These are phyloP conservation scores for Penicillium sp. DNA, from an alignment of 2,329 filamentous ascomycete species.

Conservation along the genomic window DNA sequence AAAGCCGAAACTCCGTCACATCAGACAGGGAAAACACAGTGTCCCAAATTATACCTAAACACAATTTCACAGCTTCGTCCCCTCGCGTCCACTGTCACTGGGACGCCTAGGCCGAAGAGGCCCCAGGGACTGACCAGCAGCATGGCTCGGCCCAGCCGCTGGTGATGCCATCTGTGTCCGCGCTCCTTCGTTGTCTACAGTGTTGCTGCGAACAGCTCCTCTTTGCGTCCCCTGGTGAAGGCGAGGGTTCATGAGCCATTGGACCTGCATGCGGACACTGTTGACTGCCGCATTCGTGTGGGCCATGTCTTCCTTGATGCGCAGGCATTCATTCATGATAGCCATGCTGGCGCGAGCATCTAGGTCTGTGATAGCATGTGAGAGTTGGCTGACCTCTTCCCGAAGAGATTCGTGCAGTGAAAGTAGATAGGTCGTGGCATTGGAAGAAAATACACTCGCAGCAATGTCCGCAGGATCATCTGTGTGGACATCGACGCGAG, in stretches of 20 bases:
- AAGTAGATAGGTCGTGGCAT: conserved; percentile 56
- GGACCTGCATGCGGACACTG: conserved; percentile 59
- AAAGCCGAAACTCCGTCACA: background rate
- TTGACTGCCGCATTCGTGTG: conserved; percentile 60
- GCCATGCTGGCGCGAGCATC: conserved; percentile 62
- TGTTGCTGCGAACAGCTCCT: conserved; percentile 21
- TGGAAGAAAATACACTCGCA: conserved; percentile 34
- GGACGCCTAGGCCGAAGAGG: conserved; percentile 33
- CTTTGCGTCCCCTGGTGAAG: conserved; percentile 45
- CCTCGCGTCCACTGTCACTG: conserved; percentile 43
- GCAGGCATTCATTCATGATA: conserved; percentile 61
- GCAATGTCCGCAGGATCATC: conserved; percentile 19
- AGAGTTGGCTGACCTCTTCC: conserved; percentile 57
- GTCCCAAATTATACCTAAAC: background rate
- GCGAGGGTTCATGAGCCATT: conserved; percentile 60
- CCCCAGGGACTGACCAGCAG: conserved; percentile 21
- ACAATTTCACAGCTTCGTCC: conserved; percentile 35
- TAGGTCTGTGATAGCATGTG: conserved; percentile 55
- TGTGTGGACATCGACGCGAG: conserved; percentile 6
- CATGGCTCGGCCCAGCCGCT: conserved; percentile 27
- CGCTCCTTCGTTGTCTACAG: conserved; percentile 11
- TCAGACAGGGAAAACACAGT: background rate
- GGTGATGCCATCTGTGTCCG: conserved; percentile 22
- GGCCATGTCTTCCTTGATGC: conserved; percentile 61
- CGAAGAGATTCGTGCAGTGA: conserved; percentile 61